Conservation (phyloP, 257 asterid genomes). For the Ilex aquifolium region DNA sequence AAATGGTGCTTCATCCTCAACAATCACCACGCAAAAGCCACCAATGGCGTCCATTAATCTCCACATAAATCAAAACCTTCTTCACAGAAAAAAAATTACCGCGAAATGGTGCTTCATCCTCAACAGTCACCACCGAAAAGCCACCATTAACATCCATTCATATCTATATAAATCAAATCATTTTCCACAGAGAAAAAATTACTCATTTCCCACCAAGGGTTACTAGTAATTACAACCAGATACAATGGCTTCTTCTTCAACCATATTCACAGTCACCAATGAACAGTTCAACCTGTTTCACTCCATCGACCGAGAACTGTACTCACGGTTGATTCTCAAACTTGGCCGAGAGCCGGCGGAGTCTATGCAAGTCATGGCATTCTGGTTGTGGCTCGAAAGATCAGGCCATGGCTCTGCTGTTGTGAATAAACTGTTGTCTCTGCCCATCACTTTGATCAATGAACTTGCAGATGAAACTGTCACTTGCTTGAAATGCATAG, state of each 20-base stretch:
- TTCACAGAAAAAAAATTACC: neutral
- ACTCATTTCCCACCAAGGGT: neutral
- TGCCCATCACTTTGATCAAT: conserved; percentile 26
- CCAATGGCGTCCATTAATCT: neutral
- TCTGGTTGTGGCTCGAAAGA: conserved; percentile 54
- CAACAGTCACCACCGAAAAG: neutral
- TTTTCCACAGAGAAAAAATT: neutral
- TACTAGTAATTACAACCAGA: neutral
- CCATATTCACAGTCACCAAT: conserved; percentile 29
- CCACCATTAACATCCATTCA: neutral
- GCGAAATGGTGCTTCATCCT: neutral
- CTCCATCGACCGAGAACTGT: conserved; percentile 43
- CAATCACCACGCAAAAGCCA: neutral
- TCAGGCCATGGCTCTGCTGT: conserved; percentile 16
- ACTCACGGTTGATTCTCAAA: conserved; percentile 16
- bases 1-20: neutral
- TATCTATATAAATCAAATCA: neutral
- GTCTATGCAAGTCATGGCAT: conserved; percentile 47
- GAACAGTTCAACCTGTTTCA: conserved; percentile 48
- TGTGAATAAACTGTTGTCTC: conserved; percentile 21
- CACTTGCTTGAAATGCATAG: conserved; percentile 34
- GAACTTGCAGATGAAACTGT: conserved; percentile 35
- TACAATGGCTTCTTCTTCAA: conserved; percentile 12
- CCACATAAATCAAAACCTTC: neutral
- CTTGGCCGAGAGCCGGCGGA: conserved; percentile 46